These are phyloP conservation scores for Neurospora sp. DNA, from an alignment of 495 filamentous ascomycete species.

Conservation along the genomic window DNA sequence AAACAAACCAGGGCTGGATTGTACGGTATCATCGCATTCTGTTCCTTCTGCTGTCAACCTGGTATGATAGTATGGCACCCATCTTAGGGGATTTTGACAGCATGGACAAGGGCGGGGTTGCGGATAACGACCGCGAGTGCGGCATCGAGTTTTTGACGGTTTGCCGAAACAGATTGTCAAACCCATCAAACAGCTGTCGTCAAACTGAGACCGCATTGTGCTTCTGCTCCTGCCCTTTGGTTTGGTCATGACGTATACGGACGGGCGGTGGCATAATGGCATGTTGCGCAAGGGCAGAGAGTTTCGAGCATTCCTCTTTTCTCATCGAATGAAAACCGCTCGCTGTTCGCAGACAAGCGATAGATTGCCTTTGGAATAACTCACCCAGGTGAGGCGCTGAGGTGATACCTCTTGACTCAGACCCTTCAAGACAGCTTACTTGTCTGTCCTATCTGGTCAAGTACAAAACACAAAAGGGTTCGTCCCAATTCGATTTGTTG, in stretches of 20 bases:
- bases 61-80: neutral
- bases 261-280: neutral
- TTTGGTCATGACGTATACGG: neutral
- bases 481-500: neutral
- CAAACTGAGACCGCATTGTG: neutral
- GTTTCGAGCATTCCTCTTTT: neutral
- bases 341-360: neutral
- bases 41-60: neutral
- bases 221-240: neutral
- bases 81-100: neutral
- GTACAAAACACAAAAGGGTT: neutral
- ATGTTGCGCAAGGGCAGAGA: neutral
- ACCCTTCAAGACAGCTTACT: neutral
- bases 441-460: neutral
- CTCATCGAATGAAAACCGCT: neutral
- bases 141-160: neutral
- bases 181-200: neutral
- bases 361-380: neutral
- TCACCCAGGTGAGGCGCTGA: neutral
- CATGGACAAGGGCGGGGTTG: neutral
- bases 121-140: neutral
- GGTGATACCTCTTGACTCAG: neutral
- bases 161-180: neutral
- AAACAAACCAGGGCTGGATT: no score
- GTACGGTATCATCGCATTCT: neutral